A percentile compares a stretch with the other conserved stretches of the same genome.
These are phyloP conservation scores for Cydonia oblonga DNA, from an alignment of 331 rosid genomes.

Conservation along the genomic window DNA sequence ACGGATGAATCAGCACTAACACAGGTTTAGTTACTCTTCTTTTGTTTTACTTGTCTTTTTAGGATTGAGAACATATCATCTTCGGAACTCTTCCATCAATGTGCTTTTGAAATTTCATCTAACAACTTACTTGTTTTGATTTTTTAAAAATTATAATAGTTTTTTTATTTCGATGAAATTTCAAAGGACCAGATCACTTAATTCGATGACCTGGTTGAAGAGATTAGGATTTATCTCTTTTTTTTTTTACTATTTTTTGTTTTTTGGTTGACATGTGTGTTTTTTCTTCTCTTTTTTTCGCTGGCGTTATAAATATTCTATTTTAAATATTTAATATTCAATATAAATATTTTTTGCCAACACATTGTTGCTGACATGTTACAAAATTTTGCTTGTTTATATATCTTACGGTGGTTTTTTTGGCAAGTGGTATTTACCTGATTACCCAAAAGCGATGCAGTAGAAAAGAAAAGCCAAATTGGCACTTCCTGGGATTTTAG, in stretches of 20 bases:
- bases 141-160: too few relatives aligned
- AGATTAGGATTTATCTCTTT: background rate
- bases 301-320: background rate
- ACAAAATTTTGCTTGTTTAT: background rate
- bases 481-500: too few relatives aligned
- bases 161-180: too few relatives aligned
- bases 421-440: background rate
- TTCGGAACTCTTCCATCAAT: too few relatives aligned
- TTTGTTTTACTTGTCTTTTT: slow-evolving; percentile 12
- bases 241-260: background rate
- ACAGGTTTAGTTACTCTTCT: slow-evolving; percentile 28
- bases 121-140: too few relatives aligned
- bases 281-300: background rate
- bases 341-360: background rate
- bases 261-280: background rate
- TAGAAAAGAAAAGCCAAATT: too few relatives aligned
- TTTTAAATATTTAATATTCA: background rate
- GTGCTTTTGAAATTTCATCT: too few relatives aligned
- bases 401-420: background rate
- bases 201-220: too few relatives aligned
- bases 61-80: too few relatives aligned
- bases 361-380: background rate
- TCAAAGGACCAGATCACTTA: too few relatives aligned
- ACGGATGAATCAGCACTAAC: slow-evolving; percentile 26
- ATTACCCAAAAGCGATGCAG: too few relatives aligned